A percentile compares a stretch with the other conserved stretches of the same genome.
These are phyloP conservation scores for Microdochium bolleyi DNA, from an alignment of 2,329 filamentous ascomycete genomes.

Conservation along the genomic window DNA sequence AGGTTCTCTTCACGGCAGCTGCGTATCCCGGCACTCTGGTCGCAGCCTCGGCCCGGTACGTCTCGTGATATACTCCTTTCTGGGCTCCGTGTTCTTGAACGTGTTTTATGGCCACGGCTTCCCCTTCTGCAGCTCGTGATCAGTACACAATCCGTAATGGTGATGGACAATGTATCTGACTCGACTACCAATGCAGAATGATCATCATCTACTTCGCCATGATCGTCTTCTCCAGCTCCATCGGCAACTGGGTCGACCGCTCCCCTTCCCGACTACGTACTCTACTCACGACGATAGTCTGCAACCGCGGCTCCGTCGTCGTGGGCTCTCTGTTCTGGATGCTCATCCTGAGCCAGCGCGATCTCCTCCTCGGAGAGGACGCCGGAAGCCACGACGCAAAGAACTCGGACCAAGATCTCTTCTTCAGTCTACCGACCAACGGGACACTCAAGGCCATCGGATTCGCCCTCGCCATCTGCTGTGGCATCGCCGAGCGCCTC, in stretches of 20 bases:
- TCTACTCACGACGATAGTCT: slow-evolving; percentile 29
- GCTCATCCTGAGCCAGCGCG: slow-evolving; percentile 21
- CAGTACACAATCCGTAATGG: too few species aligned
- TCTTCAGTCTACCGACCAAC: slow-evolving; percentile 12
- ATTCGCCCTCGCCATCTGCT: slow-evolving; percentile 24
- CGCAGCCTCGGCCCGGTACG: slow-evolving; percentile 28
- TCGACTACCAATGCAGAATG: slow-evolving; percentile 12
- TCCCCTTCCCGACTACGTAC: slow-evolving; percentile 29
- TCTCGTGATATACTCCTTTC: too few species aligned
- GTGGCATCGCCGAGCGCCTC: slow-evolving; percentile 32
- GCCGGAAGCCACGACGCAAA: neutral
- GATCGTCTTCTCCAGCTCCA: slow-evolving; percentile 29
- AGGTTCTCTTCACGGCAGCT: slow-evolving; percentile 44
- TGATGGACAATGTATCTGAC: neutral
- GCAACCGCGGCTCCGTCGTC: slow-evolving; percentile 30
- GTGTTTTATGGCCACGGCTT: too few species aligned
- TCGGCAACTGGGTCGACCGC: slow-evolving; percentile 32
- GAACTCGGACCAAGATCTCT: neutral
- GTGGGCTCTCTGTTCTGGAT: slow-evolving; percentile 29
- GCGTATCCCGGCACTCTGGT: slow-evolving; percentile 31
- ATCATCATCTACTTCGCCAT: slow-evolving; percentile 26
- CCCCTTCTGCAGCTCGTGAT: too few species aligned
- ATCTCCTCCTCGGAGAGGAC: slow-evolving; percentile 7
- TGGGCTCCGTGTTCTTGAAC: too few species aligned
- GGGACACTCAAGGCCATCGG: slow-evolving; percentile 17